Evolutionary conservation across 495 filamentous ascomycete genomes (phyloP).

Genomic region (Trichoderma orchidacearum): DNA sequence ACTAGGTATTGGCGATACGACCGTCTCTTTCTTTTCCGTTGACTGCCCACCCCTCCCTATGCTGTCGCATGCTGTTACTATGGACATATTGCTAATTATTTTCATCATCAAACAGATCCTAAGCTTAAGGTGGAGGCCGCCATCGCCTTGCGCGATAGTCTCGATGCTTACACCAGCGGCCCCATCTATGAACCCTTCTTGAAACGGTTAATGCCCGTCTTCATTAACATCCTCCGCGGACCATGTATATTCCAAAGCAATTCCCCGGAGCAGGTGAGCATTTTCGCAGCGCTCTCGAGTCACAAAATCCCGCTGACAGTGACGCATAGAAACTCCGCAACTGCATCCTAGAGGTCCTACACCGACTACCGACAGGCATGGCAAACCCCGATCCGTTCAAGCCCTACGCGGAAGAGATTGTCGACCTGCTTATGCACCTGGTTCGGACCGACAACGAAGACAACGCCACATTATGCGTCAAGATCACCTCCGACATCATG

Average conservation of each 20-base stretch:
- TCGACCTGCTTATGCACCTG: conserved; percentile 76
- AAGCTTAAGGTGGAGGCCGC: conserved; percentile 65
- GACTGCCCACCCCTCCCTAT: not conserved
- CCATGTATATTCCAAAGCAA: conserved; percentile 84
- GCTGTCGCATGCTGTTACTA: not conserved
- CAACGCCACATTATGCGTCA: conserved; percentile 94
- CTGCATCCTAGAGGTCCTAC: conserved; percentile 85
- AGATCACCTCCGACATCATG: conserved; percentile 92
- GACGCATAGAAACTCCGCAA: conserved; percentile 66
- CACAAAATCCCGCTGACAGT: conserved; percentile 2
- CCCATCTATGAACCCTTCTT: conserved; percentile 62
- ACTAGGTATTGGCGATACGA: conserved; percentile 35
- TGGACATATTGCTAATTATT: conserved; percentile 4
- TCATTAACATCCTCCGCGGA: conserved; percentile 71
- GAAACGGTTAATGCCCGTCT: conserved; percentile 76
- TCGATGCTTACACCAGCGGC: conserved; percentile 51
- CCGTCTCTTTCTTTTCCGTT: not conserved
- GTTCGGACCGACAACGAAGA: conserved; percentile 93
- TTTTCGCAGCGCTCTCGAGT: not conserved
- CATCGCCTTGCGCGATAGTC: conserved; percentile 68
- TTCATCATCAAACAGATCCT: conserved; percentile 38
- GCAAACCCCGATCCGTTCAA: conserved; percentile 64
- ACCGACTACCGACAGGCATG: conserved; percentile 65
- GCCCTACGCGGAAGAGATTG: conserved; percentile 71
- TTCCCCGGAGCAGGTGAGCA: conserved; percentile 62